Evolutionary conservation across 495 filamentous ascomycete genomes (phyloP), one percentile per base, ranked within the genome.

Genomic region (Lepidopterella palustris): DNA sequence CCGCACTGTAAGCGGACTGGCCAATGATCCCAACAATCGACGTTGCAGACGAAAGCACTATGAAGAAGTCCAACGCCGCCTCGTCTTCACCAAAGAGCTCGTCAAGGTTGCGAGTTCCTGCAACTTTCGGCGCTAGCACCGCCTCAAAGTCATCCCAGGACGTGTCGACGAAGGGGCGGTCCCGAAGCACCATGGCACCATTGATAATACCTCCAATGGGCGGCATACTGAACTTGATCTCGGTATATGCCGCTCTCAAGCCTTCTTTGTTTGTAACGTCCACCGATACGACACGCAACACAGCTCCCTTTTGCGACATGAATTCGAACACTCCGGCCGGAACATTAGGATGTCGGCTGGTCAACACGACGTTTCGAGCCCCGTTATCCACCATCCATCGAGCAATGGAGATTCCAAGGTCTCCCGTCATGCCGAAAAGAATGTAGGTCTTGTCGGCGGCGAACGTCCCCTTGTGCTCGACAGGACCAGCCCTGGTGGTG

Each of bases 281-380:
- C n/a, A 40, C 15, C 11, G 60, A 9, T 3, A 23, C 4, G 26
- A 57, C n/a, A 8, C 48, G 47, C 24, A 63, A 39, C 4, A 21
- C 32, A 6, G 60, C 60, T 24, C 60, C 60, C 18, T 18, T 45
- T 1, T 15, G 54, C n/a, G 27, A 18, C 21, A 59, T 39, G 1
- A 31, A 53, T 2, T 58, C 35, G 4, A 58, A n/a, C 47, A 45
- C 57, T 9, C 2, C 45, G 1, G 26, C n/a, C 27, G 81, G 71
- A 11, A 81, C 64, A n/a, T 74, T 74, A 2, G 82, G 82, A 20
- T 72, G 78, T 3, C 84, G 79, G 61, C 82, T 86, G 0, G 35
- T 13, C 31, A 35, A 35, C 15, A 15, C 31, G 31, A 35, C 6
- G 15, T 35, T 6, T 6, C 6, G 31, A 6, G 31, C 31, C 6